phyloP scores from a whole-genome alignment of 257 asterid species.

The Penstemon davidsonii region DNA sequence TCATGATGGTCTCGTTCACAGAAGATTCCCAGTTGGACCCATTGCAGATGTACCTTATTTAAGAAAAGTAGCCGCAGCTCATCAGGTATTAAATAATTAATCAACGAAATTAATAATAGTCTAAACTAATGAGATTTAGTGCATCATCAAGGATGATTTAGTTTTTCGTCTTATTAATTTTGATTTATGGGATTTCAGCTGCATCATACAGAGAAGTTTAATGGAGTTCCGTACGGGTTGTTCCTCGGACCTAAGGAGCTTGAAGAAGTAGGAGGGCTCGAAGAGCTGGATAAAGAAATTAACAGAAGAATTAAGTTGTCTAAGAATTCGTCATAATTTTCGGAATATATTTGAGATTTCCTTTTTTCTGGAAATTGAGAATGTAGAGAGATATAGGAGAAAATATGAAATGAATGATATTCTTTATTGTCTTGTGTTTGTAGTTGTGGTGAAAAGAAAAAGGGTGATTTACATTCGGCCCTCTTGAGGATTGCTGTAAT shows the following conservation, averaged over 20 bases:
- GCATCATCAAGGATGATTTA: background rate
- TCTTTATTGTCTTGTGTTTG: too few species aligned
- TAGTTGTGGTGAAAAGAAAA: too few species aligned
- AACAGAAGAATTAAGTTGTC: slow-evolving; percentile 54
- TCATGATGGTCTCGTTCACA: slow-evolving; percentile 69
- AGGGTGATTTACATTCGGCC: too few species aligned
- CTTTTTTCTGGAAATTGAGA: background rate
- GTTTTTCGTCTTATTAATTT: slow-evolving; percentile 17
- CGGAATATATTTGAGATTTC: background rate
- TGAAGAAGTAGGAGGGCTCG: slow-evolving; percentile 80
- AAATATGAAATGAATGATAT: background rate
- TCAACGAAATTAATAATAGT: background rate
- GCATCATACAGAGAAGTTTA: slow-evolving; percentile 86
- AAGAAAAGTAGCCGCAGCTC: slow-evolving; percentile 61
- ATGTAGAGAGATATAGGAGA: background rate
- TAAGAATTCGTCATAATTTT: slow-evolving; percentile 39
- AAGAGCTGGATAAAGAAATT: slow-evolving; percentile 74
- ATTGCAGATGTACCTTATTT: slow-evolving; percentile 62
- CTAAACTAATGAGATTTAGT: background rate
- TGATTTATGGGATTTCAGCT: slow-evolving; percentile 63
- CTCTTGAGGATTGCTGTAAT: too few species aligned
- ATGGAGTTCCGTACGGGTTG: slow-evolving; percentile 92
- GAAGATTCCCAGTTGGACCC: slow-evolving; percentile 63
- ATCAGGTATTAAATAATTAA: slow-evolving; percentile 39
- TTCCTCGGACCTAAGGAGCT: slow-evolving; percentile 92